Evolutionary conservation across 1,139 yeast genomes (phyloP), one percentile per base, ranked within the genome.

Genomic region (Debaryomyces psychrophilus): DNA sequence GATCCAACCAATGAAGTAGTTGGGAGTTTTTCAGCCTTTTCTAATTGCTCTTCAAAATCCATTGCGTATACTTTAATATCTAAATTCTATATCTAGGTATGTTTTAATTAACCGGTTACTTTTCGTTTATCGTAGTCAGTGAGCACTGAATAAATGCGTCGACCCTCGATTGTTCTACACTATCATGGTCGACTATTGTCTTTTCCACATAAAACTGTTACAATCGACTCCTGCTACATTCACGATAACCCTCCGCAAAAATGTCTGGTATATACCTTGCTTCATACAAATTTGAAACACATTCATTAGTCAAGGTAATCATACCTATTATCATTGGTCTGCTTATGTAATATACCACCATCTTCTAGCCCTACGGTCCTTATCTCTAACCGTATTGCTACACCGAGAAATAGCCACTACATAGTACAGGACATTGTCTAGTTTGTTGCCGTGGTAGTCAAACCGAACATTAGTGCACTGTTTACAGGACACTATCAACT

Each of bases 1-100:
- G 81, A 65, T 5, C 85, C 85, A 34, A 81, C 79, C 50, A 81
- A 68, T 22, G 84, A 77, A n/a, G 85, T 84, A n/a, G 73, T 61
- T 15, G 72, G 64, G 45, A 71, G 68, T 54, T 67, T 70, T 56
- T 79, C 81, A 12, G 79, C 81, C 53, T 72, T 73, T 60, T 78
- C 79, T 53, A 78, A 69, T 60, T 79, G 82, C 56, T 73, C 72
- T 66, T 79, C 83, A 58, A 77, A 71, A 60, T 80, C 82, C 84
- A 80, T 80, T 38, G 33, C 17, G 20, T 28, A 38, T 27, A 17
- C 27, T 38, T 14, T 17, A 28, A 20, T 38, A 28, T 28, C 25
- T 33, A 33, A 33, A 33, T 33, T 12, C 14, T 33, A 15, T 8
- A 9, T 18, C 25, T 33, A 33, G 18, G 25, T 33, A 33, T 18